These are phyloP conservation scores for Pezizomycotina sp. DNA, from an alignment of 2,329 filamentous ascomycete species.

Conservation along the genomic window DNA sequence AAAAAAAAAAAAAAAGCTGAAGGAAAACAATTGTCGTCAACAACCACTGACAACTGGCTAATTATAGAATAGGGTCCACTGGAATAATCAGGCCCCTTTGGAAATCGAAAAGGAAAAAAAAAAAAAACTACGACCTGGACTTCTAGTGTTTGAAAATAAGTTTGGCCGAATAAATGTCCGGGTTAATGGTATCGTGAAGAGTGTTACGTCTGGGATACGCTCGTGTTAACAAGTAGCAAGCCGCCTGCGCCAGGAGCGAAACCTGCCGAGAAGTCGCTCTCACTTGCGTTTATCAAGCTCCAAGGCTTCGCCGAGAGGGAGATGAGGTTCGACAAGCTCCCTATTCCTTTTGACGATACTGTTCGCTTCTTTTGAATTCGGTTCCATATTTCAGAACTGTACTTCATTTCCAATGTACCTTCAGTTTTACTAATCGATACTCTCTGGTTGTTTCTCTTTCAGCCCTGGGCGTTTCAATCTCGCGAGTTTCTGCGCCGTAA, in stretches of 20 bases:
- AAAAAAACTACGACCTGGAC: too few species aligned
- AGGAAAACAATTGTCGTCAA: too few species aligned
- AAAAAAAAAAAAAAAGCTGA: too few species aligned
- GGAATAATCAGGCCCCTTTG: too few species aligned
- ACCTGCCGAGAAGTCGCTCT: slow-evolving; percentile 66
- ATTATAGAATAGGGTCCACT: too few species aligned
- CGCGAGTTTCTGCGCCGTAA: slow-evolving; percentile 79
- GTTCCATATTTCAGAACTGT: slow-evolving; percentile 4
- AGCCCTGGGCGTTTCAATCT: slow-evolving; percentile 79
- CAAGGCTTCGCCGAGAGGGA: slow-evolving; percentile 69
- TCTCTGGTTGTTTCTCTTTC: slow-evolving; percentile 9
- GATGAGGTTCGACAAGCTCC: slow-evolving; percentile 46
- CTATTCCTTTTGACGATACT: slow-evolving; percentile 4
- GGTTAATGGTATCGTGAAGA: too few species aligned
- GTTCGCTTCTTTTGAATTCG: slow-evolving; percentile 5
- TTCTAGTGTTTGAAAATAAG: too few species aligned
- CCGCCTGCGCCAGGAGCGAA: slow-evolving; percentile 39
- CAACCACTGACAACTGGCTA: too few species aligned
- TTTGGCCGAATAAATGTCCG: too few species aligned
- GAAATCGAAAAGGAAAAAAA: too few species aligned
- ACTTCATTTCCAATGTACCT: slow-evolving; percentile 1
- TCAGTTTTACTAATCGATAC: not conserved
- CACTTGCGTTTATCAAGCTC: slow-evolving; percentile 82
- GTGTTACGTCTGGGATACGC: too few species aligned
- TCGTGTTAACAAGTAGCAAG: slow-evolving; percentile 65